Percentiles rank a stretch among this genome's conserved stretches.
These are phyloP conservation scores for Phialophora expanda DNA, from an alignment of 2,329 filamentous ascomycete genomes.

Conservation along the genomic window DNA sequence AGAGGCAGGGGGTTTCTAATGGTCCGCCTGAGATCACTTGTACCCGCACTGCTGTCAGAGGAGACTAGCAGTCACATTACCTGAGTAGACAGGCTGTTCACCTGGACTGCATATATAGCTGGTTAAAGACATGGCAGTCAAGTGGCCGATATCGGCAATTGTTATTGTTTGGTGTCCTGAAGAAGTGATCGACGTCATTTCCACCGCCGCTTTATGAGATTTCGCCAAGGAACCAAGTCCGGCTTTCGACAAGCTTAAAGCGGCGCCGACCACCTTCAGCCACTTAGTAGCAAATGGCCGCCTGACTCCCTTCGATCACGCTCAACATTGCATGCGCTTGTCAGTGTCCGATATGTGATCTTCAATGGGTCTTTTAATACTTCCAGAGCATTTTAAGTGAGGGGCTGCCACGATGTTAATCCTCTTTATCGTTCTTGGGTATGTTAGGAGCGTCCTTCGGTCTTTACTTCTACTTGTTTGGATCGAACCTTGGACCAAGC, in stretches of 20 bases:
- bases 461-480: constrained; percentile 22
- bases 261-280: constrained; percentile 1
- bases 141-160: constrained; percentile 19
- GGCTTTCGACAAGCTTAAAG: not conserved
- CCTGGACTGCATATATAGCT: not conserved
- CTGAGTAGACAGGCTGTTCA: not conserved
- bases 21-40: not conserved
- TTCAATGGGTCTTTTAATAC: not conserved
- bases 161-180: not conserved
- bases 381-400: not conserved
- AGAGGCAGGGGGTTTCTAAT: not conserved
- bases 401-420: constrained; percentile 11
- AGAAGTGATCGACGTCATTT: not conserved
- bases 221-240: not conserved
- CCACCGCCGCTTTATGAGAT: not conserved
- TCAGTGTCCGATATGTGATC: not conserved
- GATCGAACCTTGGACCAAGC: constrained; percentile 29
- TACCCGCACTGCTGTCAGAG: not conserved
- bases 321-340: not conserved
- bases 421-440: constrained; percentile 19
- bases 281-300: not conserved
- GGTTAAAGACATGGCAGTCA: not conserved
- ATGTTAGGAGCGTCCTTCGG: constrained; percentile 24
- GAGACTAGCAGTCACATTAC: not conserved
- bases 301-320: not conserved